phyloP scores from a whole-genome alignment of 345 rosid genomes.

The Populus davidiana region DNA sequence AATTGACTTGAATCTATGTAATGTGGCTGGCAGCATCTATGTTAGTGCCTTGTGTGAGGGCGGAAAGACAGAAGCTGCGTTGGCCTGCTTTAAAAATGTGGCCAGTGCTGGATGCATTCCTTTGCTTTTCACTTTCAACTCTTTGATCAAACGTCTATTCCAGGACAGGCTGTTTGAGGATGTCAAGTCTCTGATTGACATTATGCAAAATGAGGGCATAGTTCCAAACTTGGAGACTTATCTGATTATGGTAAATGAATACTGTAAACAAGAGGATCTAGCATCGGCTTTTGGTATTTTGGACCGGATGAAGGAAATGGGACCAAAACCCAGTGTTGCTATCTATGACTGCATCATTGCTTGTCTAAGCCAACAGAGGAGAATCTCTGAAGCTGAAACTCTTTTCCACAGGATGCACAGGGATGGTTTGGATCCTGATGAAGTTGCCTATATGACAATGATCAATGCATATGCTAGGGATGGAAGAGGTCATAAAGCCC shows the following conservation, averaged over 20 bases:
- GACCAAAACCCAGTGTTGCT: conserved; percentile 57
- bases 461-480: conserved; percentile 57
- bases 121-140: conserved; percentile 48
- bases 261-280: conserved; percentile 44
- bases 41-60: conserved; percentile 52
- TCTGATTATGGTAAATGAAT: conserved; percentile 47
- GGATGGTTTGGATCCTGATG: conserved; percentile 66
- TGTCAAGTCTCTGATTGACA: conserved; percentile 35
- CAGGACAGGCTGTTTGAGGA: conserved; percentile 39
- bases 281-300: conserved; percentile 41
- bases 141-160: conserved; percentile 50
- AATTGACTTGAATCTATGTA: conserved; percentile 39
- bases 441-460: conserved; percentile 59
- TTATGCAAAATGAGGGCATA: conserved; percentile 42
- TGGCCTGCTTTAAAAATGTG: conserved; percentile 37
- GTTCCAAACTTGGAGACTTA: conserved; percentile 54
- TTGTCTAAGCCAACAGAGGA: conserved; percentile 42
- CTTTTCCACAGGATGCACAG: conserved; percentile 56
- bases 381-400: conserved; percentile 52
- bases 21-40: conserved; percentile 46
- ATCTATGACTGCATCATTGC: conserved; percentile 55
- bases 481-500: conserved; percentile 47
- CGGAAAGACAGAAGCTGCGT: conserved; percentile 39
- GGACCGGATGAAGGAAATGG: conserved; percentile 47
- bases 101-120: conserved; percentile 46